Base-by-base conservation (phyloP, 495 filamentous ascomycete species). In the Penicillium paxilli region DNA sequence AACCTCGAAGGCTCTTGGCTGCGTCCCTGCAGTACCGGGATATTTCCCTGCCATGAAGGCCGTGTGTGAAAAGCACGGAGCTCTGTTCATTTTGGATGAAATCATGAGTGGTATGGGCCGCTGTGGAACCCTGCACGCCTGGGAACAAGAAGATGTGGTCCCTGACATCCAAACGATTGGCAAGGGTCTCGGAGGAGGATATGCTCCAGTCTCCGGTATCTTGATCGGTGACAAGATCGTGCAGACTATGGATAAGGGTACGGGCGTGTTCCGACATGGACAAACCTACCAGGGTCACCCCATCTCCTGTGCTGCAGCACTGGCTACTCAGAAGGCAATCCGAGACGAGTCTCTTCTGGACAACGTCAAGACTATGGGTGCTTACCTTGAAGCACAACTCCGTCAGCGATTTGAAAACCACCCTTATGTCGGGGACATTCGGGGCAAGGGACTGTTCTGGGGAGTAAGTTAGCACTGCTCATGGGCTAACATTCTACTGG, bases 91-190 rank as follows among this genome's bases (percentile, higher is more conserved):
- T 42, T 68, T 89, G 5, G 89, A 93, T 51, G 89, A 93, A 54
- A 81, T 91, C 28, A 92, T 93, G 88, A 83, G 86, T 60, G 89
- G 87, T 0, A 89, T 89, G 81, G 88, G 87, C 1, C 77, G 86
- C 7, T 80, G 77, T 14, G 87, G 87, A 0, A 87, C 83, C 3
- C 62, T 88, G 4, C 84, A 87, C 47, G 86, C 83, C 2, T 91
- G 85, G 83, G 76, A 89, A 50, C 78, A 83, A 38, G 86, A 89
- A 63, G 75, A 53, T 41, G 68, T 84, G 11, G 73, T 79, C 0
- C 86, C 85, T 0, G 87, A 90, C 63, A 79, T 91, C n/a, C 79
- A 85, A 61, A 81, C 83, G 0, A 77, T 88, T n/a, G 87, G 81
- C 1, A 91, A 91, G 62, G 84, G 82, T 0, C 72, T 91, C 0